These are phyloP conservation scores for Cinnamomum chago DNA, from an alignment of 164 flowering plant species.

Conservation along the genomic window DNA sequence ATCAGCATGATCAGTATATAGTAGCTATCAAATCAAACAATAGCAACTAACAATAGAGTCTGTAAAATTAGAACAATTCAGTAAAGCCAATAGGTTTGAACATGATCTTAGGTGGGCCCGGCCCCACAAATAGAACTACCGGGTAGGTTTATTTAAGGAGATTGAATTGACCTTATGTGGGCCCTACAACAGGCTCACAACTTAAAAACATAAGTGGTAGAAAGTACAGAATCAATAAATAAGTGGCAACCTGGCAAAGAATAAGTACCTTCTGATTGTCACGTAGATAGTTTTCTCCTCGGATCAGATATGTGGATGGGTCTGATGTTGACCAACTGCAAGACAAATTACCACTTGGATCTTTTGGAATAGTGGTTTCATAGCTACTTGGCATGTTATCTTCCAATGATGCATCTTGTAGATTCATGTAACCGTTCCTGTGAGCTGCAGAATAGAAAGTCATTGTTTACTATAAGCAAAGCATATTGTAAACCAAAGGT, in stretches of 20 bases:
- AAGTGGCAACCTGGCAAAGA: background rate
- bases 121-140: background rate
- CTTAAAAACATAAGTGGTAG: background rate
- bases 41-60: background rate
- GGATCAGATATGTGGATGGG: slow-evolving; percentile 48
- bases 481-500: background rate
- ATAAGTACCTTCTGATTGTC: slow-evolving; percentile 37
- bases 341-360: slow-evolving; percentile 27
- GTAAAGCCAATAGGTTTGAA: too few species aligned
- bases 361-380: slow-evolving; percentile 44
- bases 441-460: slow-evolving; percentile 35
- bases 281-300: slow-evolving; percentile 38
- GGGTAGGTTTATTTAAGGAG: background rate
- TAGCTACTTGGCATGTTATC: slow-evolving; percentile 31
- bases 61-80: too few species aligned
- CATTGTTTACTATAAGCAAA: background rate
- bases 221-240: background rate
- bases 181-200: background rate
- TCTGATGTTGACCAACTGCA: slow-evolving; percentile 49
- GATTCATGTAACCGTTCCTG: slow-evolving; percentile 53
- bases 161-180: background rate
- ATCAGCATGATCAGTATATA: background rate
- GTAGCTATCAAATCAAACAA: background rate
- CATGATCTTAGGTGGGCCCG: background rate
- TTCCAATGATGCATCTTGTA: slow-evolving; percentile 27